Base-by-base conservation (phyloP, 2,329 filamentous ascomycete genomes). In the Ophiobolus disseminans region DNA sequence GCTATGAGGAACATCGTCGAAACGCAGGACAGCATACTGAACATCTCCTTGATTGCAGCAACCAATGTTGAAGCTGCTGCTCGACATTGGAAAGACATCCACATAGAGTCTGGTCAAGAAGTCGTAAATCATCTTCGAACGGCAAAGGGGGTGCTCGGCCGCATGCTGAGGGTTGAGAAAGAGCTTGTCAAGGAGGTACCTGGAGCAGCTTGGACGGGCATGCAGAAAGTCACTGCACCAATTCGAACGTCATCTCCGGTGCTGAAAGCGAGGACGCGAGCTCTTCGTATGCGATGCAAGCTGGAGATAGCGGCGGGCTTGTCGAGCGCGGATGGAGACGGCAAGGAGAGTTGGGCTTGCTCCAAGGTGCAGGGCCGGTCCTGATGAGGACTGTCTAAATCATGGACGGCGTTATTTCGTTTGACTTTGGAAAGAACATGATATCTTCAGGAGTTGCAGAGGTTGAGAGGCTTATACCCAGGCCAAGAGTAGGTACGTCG, bases 191-290 rank as follows among this genome's bases (percentile, higher is more conserved):
- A 49, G 28, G 48, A 59, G n/a, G 48, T 58, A 14, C 53, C 58
- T n/a, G 55, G 39, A 25, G 51, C 49, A n/a, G 47, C 62, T 17
- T 69, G 65, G 66, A 38, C 30, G 31, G 53, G 60, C 2, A 21
- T 69, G 21, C 54, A 60, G 21, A 53, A 57, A 11, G 57, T 45
- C 11, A 69, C 63, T 11, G 66, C 63, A 21, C 63, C 66, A 7
- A 54, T 66, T 11, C 55, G 66, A 16, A 62, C 60, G 5, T 69
- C 65, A 10, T 48, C 55, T 34, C 50, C 62, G n/a, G 45, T 71
- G 40, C 49, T 63, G 45, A 60, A 52, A 34, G 67, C 68, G 2
- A 60, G 67, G 38, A 55, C 58, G 41, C 70, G 71, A 32, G 68
- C 70, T 11, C 58, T 66, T 19, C 57, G 61, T 13, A 20, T 68